Base-by-base conservation (phyloP, 1,284 basidiomycete genomes). In the Sanghuangporus sanghuang region DNA sequence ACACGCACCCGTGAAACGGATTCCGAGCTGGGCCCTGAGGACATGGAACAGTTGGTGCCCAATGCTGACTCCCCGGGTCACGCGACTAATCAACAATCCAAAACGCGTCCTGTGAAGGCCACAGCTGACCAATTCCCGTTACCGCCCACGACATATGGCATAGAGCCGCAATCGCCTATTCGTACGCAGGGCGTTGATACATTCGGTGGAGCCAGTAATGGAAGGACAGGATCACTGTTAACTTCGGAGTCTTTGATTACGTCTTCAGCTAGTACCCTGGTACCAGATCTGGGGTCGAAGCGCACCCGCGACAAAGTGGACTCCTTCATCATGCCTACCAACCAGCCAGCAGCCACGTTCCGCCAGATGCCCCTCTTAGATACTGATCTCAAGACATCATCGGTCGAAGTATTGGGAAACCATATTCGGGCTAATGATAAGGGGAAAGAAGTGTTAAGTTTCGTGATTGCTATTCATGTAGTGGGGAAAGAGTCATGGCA, bases 361-460 rank as follows among this genome's bases (percentile, higher is more conserved):
- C 86, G 88, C 61, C 85, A 87, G 1, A 81, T 92, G 40, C 89
- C 87, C 3, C 76, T 92, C n/a, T 75, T 90, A 23, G 77, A 84
- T 5, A 75, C 76, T 35, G 90, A 93, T 72, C 83, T 93, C 38
- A 84, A 84, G 50, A 79, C 79, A 53, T 91, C 90, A 9, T 79
- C 73, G 48, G 78, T 89, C 64, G 72, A 72, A 14, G 89, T 93
- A 40, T 82, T 84, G 4, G 85, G 88, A 63, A 93, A 92, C 16
- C 86, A 89, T 65, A 91, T 95, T 58, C 84, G 88, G 18, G 83
- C 90, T 7, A 95, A 93, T 68, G 93, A 96, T 68, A 85, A 90
- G 53, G 90, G 91, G 54, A 93, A 92, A 73, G 94, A 96, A 70
- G 87, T 93, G 16, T 77, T 96, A 57, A 91, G 87, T 4, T 96